These are phyloP conservation scores for Acanthamoeba rhysodes DNA, from an alignment of 208 protist genomes.

Conservation along the genomic window DNA sequence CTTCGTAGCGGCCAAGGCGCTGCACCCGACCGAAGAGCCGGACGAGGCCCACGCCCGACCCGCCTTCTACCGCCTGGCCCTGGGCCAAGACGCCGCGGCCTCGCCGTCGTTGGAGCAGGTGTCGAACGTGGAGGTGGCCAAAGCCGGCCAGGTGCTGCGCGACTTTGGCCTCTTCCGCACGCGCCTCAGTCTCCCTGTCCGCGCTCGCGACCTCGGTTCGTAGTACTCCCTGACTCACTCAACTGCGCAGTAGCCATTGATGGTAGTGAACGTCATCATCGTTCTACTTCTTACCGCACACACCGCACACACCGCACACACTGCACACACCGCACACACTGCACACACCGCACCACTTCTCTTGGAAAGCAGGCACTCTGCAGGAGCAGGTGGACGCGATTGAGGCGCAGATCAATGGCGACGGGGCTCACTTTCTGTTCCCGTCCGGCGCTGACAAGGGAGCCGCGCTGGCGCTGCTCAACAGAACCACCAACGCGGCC, in stretches of 20 bases:
- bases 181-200: neutral
- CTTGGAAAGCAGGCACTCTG: neutral
- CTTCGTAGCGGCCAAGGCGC: neutral
- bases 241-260: neutral
- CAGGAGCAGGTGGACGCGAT: neutral
- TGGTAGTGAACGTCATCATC: too few relatives aligned
- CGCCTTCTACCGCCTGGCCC: neutral
- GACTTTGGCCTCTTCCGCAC: constrained; percentile 7
- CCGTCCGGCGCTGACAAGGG: neutral
- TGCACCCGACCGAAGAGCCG: neutral
- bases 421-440: constrained; percentile 1
- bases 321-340: too few relatives aligned
- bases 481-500: neutral
- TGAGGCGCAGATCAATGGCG: neutral
- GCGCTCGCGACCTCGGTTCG: neutral
- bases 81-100: neutral
- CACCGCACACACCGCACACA: too few relatives aligned
- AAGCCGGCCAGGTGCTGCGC: constrained; percentile 5
- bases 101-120: neutral
- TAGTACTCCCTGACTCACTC: neutral
- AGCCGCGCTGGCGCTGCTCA: neutral
- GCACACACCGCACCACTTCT: neutral
- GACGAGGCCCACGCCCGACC: neutral
- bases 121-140: neutral
- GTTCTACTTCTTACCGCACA: neutral